These are phyloP conservation scores for Lavandula angustifolia DNA, from an alignment of 257 asterid genomes.

Conservation along the genomic window DNA sequence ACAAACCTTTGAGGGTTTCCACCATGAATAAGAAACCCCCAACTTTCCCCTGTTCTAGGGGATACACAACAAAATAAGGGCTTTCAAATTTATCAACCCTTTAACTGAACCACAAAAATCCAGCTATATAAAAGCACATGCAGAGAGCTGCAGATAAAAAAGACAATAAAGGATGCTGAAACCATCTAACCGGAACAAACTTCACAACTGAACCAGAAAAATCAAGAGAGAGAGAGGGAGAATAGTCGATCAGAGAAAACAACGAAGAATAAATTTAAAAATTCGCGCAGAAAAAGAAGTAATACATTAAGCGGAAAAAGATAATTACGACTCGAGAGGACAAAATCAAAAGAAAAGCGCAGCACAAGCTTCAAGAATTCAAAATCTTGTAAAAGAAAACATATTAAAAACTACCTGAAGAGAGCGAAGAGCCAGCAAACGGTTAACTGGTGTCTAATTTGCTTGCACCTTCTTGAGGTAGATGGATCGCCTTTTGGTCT, in stretches of 20 bases:
- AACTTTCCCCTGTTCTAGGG: slow-evolving; percentile 11
- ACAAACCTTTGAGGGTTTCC: slow-evolving; percentile 15
- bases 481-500: not conserved
- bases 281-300: not conserved
- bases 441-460: slow-evolving; percentile 24
- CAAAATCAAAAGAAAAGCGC: slow-evolving; percentile 16
- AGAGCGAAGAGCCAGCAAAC: slow-evolving; percentile 26
- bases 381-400: slow-evolving; percentile 15
- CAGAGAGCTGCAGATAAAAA: slow-evolving; percentile 4
- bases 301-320: not conserved
- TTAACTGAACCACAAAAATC: slow-evolving; percentile 7
- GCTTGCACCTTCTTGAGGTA: slow-evolving; percentile 13
- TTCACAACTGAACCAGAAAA: slow-evolving; percentile 16
- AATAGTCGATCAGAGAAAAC: not conserved
- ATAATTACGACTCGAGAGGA: slow-evolving; percentile 24
- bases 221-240: not conserved
- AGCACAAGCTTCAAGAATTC: slow-evolving; percentile 28
- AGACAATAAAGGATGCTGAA: slow-evolving; percentile 12
- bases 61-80: slow-evolving; percentile 1
- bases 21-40: slow-evolving; percentile 28
- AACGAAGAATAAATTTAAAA: not conserved
- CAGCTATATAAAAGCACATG: slow-evolving; percentile 17
- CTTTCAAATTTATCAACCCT: slow-evolving; percentile 9
- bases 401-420: slow-evolving; percentile 15
- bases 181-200: slow-evolving; percentile 10